These are phyloP conservation scores for Sergeia podlipaevii DNA, from an alignment of 208 protist genomes.

Conservation along the genomic window DNA sequence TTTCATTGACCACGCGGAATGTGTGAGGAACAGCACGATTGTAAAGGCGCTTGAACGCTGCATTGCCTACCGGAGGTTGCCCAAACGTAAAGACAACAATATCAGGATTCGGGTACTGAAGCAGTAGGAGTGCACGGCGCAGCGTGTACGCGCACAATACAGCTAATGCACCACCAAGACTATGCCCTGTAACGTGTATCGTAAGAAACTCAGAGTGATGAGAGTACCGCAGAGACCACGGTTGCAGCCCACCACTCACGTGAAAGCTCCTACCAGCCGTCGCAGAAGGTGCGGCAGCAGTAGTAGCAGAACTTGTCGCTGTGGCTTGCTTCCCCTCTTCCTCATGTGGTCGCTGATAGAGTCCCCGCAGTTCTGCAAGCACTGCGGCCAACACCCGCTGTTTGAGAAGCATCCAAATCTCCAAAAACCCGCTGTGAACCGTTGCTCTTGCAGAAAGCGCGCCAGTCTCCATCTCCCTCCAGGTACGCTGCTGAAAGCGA, in stretches of 20 bases:
- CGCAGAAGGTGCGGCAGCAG: constrained; percentile 10
- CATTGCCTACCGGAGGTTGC: constrained; percentile 73
- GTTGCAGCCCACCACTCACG: neutral
- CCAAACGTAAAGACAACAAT: constrained; percentile 83
- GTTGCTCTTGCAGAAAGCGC: constrained; percentile 25
- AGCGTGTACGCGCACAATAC: constrained; percentile 76
- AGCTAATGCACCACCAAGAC: constrained; percentile 74
- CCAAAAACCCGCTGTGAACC: constrained; percentile 80
- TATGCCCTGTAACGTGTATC: constrained; percentile 78
- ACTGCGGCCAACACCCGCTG: constrained; percentile 49
- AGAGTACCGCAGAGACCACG: neutral
- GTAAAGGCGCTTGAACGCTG: constrained; percentile 63
- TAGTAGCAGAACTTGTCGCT: neutral
- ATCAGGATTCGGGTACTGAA: constrained; percentile 49
- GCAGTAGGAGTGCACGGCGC: constrained; percentile 39
- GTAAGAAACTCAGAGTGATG: constrained; percentile 14
- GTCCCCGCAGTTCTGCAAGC: constrained; percentile 25
- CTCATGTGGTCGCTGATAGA: neutral
- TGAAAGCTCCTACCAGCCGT: neutral
- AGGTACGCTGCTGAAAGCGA: constrained; percentile 46
- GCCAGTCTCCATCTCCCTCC: constrained; percentile 62
- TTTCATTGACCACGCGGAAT: constrained; percentile 86
- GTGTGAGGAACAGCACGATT: constrained; percentile 67
- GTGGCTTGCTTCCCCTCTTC: neutral
- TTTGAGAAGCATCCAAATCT: constrained; percentile 75